Percentiles rank a stretch among this genome's conserved stretches.
Evolutionary conservation across 768 basidiomycete species (phyloP).

Genomic region (Tricholoma sp.): DNA sequence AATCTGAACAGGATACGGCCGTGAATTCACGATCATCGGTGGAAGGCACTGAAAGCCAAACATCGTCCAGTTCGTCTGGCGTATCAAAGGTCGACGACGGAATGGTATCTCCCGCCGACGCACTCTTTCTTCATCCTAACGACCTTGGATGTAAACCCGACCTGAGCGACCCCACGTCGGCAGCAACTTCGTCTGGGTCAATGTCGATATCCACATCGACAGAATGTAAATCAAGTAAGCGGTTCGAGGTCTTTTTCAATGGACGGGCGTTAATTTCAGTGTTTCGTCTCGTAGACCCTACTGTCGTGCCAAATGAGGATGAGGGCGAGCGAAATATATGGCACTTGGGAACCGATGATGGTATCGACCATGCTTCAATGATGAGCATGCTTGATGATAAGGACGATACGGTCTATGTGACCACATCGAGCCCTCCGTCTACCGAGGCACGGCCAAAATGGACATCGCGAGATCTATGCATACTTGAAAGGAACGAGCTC

Average conservation of each 20-base stretch:
- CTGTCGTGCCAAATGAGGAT: not conserved
- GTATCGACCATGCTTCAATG: not conserved
- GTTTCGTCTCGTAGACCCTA: not conserved
- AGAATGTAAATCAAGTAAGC: not conserved
- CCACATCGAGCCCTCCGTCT: not conserved
- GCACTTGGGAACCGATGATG: not conserved
- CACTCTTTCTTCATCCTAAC: not conserved
- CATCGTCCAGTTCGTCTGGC: not conserved
- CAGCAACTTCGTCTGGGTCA: not conserved
- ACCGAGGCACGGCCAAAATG: not conserved
- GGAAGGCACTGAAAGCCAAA: not conserved
- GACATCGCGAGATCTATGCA: not conserved
- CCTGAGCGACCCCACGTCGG: not conserved
- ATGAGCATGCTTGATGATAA: not conserved
- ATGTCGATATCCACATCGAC: not conserved
- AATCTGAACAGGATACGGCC: not conserved
- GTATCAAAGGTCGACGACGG: not conserved
- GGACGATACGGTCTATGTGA: not conserved
- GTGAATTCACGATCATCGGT: not conserved
- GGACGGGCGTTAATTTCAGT: not conserved
- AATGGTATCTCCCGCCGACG: not conserved
- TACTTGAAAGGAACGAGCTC: not conserved
- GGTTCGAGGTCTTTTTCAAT: not conserved
- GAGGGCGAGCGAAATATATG: not conserved
- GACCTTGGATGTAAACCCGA: not conserved